A percentile compares a stretch with the other conserved stretches of the same genome.
Conservation (phyloP, 768 basidiomycete genomes). For the Boletus sensibilis region DNA sequence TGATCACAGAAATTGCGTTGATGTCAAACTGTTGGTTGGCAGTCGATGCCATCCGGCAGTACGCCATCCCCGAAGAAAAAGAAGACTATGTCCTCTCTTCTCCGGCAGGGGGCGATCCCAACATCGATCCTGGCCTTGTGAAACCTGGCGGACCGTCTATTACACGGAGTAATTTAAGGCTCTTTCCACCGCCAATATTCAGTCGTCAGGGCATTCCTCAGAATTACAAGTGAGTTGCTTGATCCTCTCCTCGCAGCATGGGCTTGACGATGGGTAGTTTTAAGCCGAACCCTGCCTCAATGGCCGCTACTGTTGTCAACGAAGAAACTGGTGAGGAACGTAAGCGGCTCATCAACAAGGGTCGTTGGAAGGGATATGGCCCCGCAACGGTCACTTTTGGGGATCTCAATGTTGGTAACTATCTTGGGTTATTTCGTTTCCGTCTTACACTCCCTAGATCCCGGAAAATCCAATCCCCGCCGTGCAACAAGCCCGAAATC, state of each 20-base stretch:
- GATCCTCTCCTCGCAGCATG: not conserved
- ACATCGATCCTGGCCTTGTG: constrained; percentile 51
- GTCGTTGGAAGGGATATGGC: constrained; percentile 84
- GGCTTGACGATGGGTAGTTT: constrained; percentile 46
- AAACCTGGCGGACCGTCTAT: constrained; percentile 13
- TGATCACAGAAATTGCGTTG: not conserved
- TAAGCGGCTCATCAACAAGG: constrained; percentile 79
- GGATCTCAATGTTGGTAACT: constrained; percentile 45
- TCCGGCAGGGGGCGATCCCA: constrained; percentile 33
- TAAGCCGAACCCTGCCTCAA: constrained; percentile 74
- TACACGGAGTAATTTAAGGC: constrained; percentile 58
- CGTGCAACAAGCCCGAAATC: constrained; percentile 58
- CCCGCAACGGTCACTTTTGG: constrained; percentile 68
- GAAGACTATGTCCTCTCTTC: constrained; percentile 54
- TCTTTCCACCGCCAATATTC: constrained; percentile 90
- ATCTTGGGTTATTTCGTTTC: not conserved
- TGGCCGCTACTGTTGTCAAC: constrained; percentile 62
- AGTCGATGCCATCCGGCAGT: constrained; percentile 78
- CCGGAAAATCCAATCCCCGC: constrained; percentile 61
- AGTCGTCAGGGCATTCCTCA: constrained; percentile 78
- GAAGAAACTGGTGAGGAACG: constrained; percentile 80
- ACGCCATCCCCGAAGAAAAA: constrained; percentile 63
- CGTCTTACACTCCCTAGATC: constrained; percentile 39
- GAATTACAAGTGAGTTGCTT: constrained; percentile 64
- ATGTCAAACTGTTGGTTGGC: constrained; percentile 4